Conservation (phyloP, 2,329 filamentous ascomycete species). For the Biscogniauxia marginata region DNA sequence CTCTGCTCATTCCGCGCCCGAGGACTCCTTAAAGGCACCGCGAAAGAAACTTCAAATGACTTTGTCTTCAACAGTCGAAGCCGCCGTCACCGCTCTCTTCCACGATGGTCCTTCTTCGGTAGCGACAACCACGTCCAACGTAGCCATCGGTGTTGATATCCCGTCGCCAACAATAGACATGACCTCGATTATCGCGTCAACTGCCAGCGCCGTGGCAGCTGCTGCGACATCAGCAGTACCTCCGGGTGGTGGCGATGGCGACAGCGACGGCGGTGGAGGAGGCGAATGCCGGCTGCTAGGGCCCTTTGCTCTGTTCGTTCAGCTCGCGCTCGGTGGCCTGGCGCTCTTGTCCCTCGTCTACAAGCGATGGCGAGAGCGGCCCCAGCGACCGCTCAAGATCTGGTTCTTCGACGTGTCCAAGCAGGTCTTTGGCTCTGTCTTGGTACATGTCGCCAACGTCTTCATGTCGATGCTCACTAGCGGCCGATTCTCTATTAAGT, state of each 20-base stretch:
- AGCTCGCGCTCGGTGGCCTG: slow-evolving; percentile 78
- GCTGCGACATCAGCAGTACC: slow-evolving; percentile 41
- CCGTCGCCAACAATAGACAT: slow-evolving; percentile 19
- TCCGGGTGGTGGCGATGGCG: slow-evolving; percentile 36
- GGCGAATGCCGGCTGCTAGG: slow-evolving; percentile 87
- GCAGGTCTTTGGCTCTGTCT: slow-evolving; percentile 89
- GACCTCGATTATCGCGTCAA: slow-evolving; percentile 22
- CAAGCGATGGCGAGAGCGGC: slow-evolving; percentile 89
- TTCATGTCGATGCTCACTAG: slow-evolving; percentile 96
- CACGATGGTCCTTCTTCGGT: slow-evolving; percentile 17
- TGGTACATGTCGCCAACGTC: slow-evolving; percentile 90
- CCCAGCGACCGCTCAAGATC: slow-evolving; percentile 89
- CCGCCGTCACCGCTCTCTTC: slow-evolving; percentile 9
- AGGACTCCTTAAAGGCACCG: neutral
- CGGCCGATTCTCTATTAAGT: slow-evolving; percentile 71
- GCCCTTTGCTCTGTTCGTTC: slow-evolving; percentile 86
- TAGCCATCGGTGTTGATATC: slow-evolving; percentile 23
- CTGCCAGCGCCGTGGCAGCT: slow-evolving; percentile 37
- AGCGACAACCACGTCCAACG: slow-evolving; percentile 19
- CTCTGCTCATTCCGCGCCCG: slow-evolving; percentile 1
- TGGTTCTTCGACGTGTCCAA: slow-evolving; percentile 98
- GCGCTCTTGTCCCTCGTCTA: slow-evolving; percentile 85
- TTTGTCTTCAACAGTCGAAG: slow-evolving; percentile 21
- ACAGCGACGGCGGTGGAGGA: slow-evolving; percentile 45
- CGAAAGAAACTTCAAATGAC: slow-evolving; percentile 21